These are phyloP conservation scores for Cyclotella atomus DNA, from an alignment of 108 stramenopile genomes.

Conservation along the genomic window DNA sequence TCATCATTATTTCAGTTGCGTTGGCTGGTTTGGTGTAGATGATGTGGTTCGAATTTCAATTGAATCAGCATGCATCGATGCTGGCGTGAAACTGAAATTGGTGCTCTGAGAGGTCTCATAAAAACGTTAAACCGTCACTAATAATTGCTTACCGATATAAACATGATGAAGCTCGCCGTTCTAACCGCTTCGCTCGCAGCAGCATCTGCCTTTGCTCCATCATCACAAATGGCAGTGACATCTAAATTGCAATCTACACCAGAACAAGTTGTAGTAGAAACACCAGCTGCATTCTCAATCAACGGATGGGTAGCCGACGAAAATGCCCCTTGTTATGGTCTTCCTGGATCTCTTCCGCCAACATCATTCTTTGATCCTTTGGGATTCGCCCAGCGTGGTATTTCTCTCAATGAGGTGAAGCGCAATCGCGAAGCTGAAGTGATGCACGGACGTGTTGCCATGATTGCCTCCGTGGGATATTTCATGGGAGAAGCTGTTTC, in stretches of 20 bases:
- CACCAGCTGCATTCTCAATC: constrained; percentile 31
- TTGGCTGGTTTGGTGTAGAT: too few relatives aligned
- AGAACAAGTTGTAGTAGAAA: constrained; percentile 13
- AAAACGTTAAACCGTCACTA: neutral
- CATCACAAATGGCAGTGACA: neutral
- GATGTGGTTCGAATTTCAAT: too few relatives aligned
- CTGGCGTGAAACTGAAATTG: too few relatives aligned
- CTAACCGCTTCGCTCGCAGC: constrained; percentile 22
- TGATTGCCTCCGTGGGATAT: constrained; percentile 67
- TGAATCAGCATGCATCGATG: too few relatives aligned
- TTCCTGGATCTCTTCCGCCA: constrained; percentile 68
- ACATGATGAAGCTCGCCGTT: constrained; percentile 40
- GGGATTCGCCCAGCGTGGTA: constrained; percentile 65
- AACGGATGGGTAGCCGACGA: constrained; percentile 70
- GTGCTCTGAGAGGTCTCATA: neutral
- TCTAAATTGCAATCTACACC: constrained; percentile 15
- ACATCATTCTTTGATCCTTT: constrained; percentile 76
- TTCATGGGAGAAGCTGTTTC: constrained; percentile 49
- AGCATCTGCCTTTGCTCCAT: constrained; percentile 27
- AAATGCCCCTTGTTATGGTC: constrained; percentile 53
- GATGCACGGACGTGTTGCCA: constrained; percentile 73
- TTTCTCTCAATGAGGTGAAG: constrained; percentile 59
- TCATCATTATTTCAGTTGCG: too few relatives aligned
- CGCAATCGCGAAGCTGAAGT: constrained; percentile 78
- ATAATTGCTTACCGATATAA: too few relatives aligned